Evolutionary conservation across 495 filamentous ascomycete species (phyloP), one percentile per base, ranked within the genome.

Genomic region (Penicillium desertorum): DNA sequence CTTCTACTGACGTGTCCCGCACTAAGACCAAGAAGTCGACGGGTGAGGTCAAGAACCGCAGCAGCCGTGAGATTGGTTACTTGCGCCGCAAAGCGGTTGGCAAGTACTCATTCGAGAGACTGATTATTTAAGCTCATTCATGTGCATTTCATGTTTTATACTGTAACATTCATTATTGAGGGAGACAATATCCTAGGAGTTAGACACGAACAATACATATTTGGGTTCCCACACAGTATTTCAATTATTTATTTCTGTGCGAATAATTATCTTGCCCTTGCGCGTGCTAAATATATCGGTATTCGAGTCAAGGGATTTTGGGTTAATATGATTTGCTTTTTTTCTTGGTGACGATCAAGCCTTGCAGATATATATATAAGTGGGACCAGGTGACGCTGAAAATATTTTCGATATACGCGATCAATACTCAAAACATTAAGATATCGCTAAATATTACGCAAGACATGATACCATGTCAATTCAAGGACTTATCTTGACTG

Each of bases 41-140:
- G 11, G 79, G 79, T 17, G 86, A 89, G 68, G 72, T 87, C 14
- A 79, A 85, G 60, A 67, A 76, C 60, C 79, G 88, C 61, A 88
- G 77, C 60, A 74, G 58, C 54, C 75, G 91, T 70, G 86, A 94
- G 68, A 86, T 87, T 52, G 88, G 88, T 11, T 81, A 86, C 65
- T 70, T 90, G 59, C 81, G 83, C 44, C 88, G 88, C 64, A 85
- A 86, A 75, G 86, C 84, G 51, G 83, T 86, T 45, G 85, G 84
- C 39, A 82, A 87, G 58, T 95, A 95, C 75, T 88, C 88, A 25
- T 81, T 91, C 54, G 87, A 91, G 66, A 80, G 82, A 68, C 86
- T 93, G 55, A 68, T 82, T 50, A 72, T 91, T 56, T 87, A 74
- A 64, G 45, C 44, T 6, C 34, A 27, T 20, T 50, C 34, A 47